Base-by-base conservation (phyloP, 108 stramenopile species). In the Skeletonema menzelii region DNA sequence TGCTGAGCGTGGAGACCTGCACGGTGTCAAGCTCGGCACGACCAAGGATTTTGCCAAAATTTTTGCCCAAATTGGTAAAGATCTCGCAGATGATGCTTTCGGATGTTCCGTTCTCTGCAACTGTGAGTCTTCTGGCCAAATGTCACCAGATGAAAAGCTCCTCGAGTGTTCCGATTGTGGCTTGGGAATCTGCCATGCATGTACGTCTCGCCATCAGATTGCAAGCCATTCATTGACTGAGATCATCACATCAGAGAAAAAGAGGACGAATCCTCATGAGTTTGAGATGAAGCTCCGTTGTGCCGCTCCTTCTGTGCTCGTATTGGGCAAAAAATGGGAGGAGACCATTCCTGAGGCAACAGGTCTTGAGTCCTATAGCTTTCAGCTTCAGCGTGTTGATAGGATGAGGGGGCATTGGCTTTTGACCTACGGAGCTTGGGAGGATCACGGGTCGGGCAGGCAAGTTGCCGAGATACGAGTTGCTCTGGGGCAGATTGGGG, bases 381-480 rank as follows among this genome's bases (percentile, higher is more conserved):
- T 84, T 59, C 80, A 80, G 72, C 66, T 84, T 35, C 84, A 80
- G 27, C 72, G 77, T n/a, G 80, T 84, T 6, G 68, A 75, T 62
- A 67, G 84, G 32, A 78, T 74, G 63, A 70, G 55, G 28, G 80
- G 76, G 8, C 69, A 78, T 70, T 84, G 84, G 84, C 70, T 74
- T 24, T 34, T 84, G 63, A 69, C 71, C 10, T 84, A 79, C 53
- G 80, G 80, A 11, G 84, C 84, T 20, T 84, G 80, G 80, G 84
- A 84, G 62, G 84, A 84, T 56, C 61, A 78, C 30, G 80, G 80
- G 14, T 73, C 80, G 27, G 80, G 67, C 32, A 60, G 80, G 20
- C 84, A 84, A 60, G 77, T 84, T 28, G 80, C 84, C 17, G 84
- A 84, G 59, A 82, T 84, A 44, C 66, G 84, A 14, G 67, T 84